These are phyloP conservation scores for Alloascoidea africana DNA, from an alignment of 805 yeast genomes.

Conservation along the genomic window DNA sequence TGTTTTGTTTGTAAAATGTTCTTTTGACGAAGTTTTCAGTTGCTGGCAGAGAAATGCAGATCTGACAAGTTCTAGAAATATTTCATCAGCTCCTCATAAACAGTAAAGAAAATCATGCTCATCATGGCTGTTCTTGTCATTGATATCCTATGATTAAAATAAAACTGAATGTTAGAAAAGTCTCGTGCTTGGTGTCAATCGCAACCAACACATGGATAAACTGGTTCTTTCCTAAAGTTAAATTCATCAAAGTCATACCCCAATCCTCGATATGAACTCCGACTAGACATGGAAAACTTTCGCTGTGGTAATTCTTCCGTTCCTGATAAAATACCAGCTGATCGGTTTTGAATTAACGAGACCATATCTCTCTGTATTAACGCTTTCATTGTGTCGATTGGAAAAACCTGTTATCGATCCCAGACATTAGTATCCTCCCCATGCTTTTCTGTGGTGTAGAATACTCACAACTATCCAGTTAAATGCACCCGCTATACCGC, in stretches of 20 bases:
- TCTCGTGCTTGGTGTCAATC: no score
- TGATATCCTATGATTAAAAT: background rate
- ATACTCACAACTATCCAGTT: slow-evolving; percentile 47
- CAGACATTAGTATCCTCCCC: background rate
- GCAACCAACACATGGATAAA: background rate
- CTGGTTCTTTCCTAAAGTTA: background rate
- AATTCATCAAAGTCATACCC: background rate
- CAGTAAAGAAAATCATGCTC: background rate
- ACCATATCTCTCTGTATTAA: slow-evolving; percentile 53
- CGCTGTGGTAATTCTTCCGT: background rate
- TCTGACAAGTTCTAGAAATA: no score
- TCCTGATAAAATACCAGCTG: no score
- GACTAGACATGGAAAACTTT: background rate
- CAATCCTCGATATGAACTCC: background rate
- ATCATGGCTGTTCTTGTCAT: background rate
- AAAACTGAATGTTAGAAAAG: no score
- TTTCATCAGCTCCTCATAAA: background rate
- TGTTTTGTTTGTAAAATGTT: no score
- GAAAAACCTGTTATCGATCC: slow-evolving; percentile 26
- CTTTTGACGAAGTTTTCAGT: no score
- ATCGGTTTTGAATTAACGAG: background rate
- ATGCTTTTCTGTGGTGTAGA: background rate
- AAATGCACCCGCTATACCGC: slow-evolving; percentile 65
- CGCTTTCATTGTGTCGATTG: slow-evolving; percentile 70
- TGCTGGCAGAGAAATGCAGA: no score